Percentiles rank a stretch among this genome's conserved stretches.
Conservation (phyloP, 257 asterid species). For the Buddleja alternifolia region DNA sequence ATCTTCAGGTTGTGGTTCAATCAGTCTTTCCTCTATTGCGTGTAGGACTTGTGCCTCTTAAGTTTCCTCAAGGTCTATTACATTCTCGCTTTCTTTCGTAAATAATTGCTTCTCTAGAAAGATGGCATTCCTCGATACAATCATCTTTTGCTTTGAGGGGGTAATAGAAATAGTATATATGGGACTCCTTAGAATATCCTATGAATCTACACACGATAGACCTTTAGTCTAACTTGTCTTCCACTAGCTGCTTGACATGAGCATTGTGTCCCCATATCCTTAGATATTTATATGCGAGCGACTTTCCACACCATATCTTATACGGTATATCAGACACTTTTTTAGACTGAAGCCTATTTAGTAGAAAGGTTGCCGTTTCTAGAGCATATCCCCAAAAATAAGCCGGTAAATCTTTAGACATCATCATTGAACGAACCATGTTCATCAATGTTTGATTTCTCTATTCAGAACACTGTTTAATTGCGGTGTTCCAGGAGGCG, state of each 20-base stretch:
- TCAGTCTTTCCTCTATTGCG: too few relatives aligned
- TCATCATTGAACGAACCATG: conserved; percentile 1
- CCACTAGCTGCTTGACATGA: neutral
- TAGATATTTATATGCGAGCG: too few relatives aligned
- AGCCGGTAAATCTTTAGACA: neutral
- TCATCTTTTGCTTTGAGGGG: neutral
- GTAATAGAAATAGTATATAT: neutral
- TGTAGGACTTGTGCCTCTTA: neutral
- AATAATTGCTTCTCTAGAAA: neutral
- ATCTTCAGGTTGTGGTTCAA: too few relatives aligned
- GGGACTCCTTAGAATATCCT: neutral
- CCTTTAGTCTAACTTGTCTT: neutral
- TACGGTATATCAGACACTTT: neutral
- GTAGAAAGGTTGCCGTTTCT: neutral
- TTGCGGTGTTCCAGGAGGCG: neutral
- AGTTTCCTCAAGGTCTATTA: too few relatives aligned
- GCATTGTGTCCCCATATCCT: neutral
- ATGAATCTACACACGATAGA: neutral
- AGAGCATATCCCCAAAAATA: neutral
- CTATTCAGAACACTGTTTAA: neutral
- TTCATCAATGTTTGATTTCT: neutral
- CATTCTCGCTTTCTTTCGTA: too few relatives aligned
- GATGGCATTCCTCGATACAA: neutral
- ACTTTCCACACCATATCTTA: neutral
- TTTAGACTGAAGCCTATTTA: neutral